phyloP scores from a whole-genome alignment of 768 basidiomycete genomes.

The Favolaschia claudopus region DNA sequence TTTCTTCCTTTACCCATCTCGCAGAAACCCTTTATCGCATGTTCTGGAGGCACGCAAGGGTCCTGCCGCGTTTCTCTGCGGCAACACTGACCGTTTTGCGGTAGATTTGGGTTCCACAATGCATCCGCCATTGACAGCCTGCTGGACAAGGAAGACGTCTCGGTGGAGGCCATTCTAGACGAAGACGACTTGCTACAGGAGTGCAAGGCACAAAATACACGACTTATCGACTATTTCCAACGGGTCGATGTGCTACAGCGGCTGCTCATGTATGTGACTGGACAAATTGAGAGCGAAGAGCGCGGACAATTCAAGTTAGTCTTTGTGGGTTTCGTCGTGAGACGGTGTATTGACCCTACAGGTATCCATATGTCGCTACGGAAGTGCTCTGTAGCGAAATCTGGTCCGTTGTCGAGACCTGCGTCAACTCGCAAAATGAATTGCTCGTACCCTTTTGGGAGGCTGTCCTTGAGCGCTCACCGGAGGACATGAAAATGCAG shows the following conservation, averaged over 20 bases:
- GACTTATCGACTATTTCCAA: slow-evolving; percentile 88
- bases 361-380: slow-evolving; percentile 92
- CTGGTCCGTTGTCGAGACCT: slow-evolving; percentile 93
- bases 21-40: slow-evolving; percentile 39
- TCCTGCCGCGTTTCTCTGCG: slow-evolving; percentile 24
- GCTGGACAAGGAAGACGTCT: slow-evolving; percentile 88
- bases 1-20: slow-evolving; percentile 13
- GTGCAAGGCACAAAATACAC: slow-evolving; percentile 92
- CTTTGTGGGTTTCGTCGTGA: background rate
- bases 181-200: slow-evolving; percentile 95
- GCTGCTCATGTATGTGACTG: slow-evolving; percentile 85
- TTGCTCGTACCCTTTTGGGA: slow-evolving; percentile 93
- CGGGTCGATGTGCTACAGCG: slow-evolving; percentile 82
- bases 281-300: slow-evolving; percentile 84
- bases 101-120: slow-evolving; percentile 91
- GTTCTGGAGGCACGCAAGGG: slow-evolving; percentile 58
- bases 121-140: slow-evolving; percentile 89
- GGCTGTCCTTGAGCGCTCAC: slow-evolving; percentile 76
- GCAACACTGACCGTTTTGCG: slow-evolving; percentile 37
- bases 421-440: slow-evolving; percentile 72
- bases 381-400: slow-evolving; percentile 96
- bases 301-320: slow-evolving; percentile 84
- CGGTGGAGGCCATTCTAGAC: slow-evolving; percentile 90
- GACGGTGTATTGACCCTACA: slow-evolving; percentile 37
- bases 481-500: slow-evolving; percentile 87